Conservation (phyloP, 2,329 filamentous ascomycete species). For the Arthrobotrys sinensis region DNA sequence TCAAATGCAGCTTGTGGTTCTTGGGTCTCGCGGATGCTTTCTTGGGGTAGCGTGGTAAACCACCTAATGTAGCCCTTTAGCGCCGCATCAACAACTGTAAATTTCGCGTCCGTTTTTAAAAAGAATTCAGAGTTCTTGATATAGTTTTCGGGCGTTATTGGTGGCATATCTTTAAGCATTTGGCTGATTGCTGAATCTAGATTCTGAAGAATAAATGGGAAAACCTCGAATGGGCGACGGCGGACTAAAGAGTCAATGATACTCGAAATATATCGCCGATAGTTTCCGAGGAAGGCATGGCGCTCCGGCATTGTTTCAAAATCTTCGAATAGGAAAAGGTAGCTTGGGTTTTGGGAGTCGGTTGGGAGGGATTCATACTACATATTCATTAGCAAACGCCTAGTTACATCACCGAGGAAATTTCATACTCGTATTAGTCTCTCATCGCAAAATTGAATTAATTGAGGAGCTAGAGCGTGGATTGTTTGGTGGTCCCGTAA, state of each 20-base stretch:
- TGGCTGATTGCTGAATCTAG: conserved; percentile 81
- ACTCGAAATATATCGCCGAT: conserved; percentile 88
- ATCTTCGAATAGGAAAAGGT: conserved; percentile 89
- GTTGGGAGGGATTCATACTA: conserved; percentile 86
- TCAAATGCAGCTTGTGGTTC: conserved; percentile 74
- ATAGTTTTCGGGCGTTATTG: conserved; percentile 77
- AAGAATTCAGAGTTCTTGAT: conserved; percentile 80
- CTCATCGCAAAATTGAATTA: conserved; percentile 83
- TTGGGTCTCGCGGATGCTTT: conserved; percentile 65
- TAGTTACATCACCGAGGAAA: not conserved
- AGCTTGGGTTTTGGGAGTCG: conserved; percentile 83
- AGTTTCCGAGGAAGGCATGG: conserved; percentile 96
- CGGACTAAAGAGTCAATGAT: conserved; percentile 90
- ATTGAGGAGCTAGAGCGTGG: conserved; percentile 79
- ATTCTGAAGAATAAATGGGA: conserved; percentile 86
- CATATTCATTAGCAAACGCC: not conserved
- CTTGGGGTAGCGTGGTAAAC: conserved; percentile 68
- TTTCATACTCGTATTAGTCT: conserved; percentile 77
- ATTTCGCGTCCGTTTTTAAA: conserved; percentile 87
- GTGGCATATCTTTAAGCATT: conserved; percentile 79
- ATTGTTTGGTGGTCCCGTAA: conserved; percentile 76
- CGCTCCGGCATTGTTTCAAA: conserved; percentile 94
- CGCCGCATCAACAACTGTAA: conserved; percentile 88
- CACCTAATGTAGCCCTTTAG: conserved; percentile 91
- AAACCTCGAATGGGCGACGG: conserved; percentile 84